Evolutionary conservation across 495 filamentous ascomycete genomes (phyloP).

Genomic region (Penicillium canescens): DNA sequence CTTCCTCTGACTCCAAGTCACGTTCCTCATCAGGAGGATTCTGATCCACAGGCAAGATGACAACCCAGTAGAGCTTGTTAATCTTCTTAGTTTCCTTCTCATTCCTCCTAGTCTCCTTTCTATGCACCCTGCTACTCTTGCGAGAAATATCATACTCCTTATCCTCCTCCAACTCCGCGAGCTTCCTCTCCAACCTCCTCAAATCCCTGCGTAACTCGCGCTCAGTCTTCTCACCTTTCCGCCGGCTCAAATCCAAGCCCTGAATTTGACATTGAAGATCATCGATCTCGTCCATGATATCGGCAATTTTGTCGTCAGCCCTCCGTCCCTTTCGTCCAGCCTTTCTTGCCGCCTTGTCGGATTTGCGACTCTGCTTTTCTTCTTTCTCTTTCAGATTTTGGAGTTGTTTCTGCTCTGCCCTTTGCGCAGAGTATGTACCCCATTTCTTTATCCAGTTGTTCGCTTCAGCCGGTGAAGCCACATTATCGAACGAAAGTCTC

Average conservation of each 20-base stretch:
- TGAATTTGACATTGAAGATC: not conserved
- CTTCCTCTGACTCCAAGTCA: constrained; percentile 4
- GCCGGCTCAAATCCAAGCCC: not conserved
- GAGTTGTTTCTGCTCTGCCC: constrained; percentile 15
- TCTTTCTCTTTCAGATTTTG: not conserved
- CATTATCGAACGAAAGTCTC: constrained; percentile 11
- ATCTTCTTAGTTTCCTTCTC: constrained; percentile 13
- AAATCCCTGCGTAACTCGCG: constrained; percentile 3
- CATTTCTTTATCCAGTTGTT: constrained; percentile 22
- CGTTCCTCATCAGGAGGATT: constrained; percentile 6
- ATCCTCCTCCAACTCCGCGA: constrained; percentile 11
- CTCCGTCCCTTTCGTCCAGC: not conserved
- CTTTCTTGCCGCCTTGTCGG: not conserved
- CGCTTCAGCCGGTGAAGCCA: not conserved
- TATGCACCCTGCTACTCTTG: not conserved
- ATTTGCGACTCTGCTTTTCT: not conserved
- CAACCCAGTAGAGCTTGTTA: constrained; percentile 18
- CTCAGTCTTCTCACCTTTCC: not conserved
- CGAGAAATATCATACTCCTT: not conserved
- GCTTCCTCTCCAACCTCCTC: constrained; percentile 9
- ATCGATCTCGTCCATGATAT: constrained; percentile 1
- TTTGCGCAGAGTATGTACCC: constrained; percentile 3
- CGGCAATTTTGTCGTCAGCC: not conserved
- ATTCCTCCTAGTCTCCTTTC: constrained; percentile 1
- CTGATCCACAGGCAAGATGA: constrained; percentile 5